A percentile compares a stretch with the other conserved stretches of the same genome.
Conservation (phyloP, 768 basidiomycete species). For the Hygrophorus pudorinus region DNA sequence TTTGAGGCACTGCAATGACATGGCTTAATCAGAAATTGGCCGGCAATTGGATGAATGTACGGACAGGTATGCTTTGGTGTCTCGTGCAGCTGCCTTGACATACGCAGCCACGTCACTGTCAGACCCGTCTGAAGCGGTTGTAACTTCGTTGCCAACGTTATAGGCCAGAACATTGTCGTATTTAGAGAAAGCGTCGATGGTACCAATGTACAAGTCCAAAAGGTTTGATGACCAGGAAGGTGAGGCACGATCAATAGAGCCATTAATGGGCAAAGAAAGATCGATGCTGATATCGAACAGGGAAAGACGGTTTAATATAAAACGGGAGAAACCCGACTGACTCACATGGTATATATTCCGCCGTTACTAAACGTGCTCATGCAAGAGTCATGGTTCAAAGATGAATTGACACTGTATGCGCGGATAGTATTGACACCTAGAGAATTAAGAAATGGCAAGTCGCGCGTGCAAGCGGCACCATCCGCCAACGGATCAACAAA, state of each 20-base stretch:
- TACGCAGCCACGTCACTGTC: conserved; percentile 48
- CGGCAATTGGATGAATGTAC: conserved; percentile 15
- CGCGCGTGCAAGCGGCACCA: conserved; percentile 58
- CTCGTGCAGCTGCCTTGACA: conserved; percentile 87
- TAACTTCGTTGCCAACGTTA: conserved; percentile 87
- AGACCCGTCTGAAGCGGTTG: conserved; percentile 36
- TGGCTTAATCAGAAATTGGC: neutral
- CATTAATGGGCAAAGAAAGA: conserved; percentile 75
- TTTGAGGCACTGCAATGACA: conserved; percentile 44
- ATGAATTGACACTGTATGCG: conserved; percentile 78
- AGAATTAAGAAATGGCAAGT: conserved; percentile 66
- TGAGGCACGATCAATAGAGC: conserved; percentile 63
- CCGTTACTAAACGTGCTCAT: conserved; percentile 70
- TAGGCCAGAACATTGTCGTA: conserved; percentile 87
- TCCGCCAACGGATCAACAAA: conserved; percentile 77
- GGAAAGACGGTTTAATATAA: conserved; percentile 7
- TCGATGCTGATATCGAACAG: conserved; percentile 67
- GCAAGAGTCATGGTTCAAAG: conserved; percentile 78
- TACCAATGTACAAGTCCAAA: conserved; percentile 66
- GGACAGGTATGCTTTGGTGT: conserved; percentile 76
- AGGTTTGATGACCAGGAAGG: conserved; percentile 80
- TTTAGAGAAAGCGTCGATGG: conserved; percentile 70
- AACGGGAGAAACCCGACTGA: conserved; percentile 6
- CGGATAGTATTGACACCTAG: conserved; percentile 77
- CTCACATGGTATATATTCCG: conserved; percentile 85